Conservation (phyloP, 352 stramenopile genomes). For the Phytophthora fragariae region DNA sequence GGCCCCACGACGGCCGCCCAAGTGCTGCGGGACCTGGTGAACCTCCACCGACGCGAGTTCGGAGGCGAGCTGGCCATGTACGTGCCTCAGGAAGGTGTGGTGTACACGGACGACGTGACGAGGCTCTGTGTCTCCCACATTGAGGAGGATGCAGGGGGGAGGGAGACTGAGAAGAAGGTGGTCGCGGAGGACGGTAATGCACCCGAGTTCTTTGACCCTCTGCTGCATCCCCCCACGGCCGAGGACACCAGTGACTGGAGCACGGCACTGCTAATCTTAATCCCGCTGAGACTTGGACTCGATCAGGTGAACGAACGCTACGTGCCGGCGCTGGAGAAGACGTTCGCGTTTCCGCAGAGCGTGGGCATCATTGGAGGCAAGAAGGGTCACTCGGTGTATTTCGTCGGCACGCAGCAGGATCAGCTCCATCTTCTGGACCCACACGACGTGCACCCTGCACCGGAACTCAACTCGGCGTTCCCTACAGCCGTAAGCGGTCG, state of each 20-base stretch:
- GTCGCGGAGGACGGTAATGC: background rate
- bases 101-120: constrained; percentile 83
- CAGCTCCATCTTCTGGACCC: constrained; percentile 87
- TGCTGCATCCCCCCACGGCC: constrained; percentile 74
- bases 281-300: constrained; percentile 93
- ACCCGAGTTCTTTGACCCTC: constrained; percentile 81
- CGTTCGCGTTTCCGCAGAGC: constrained; percentile 92
- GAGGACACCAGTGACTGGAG: constrained; percentile 76
- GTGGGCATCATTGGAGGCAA: constrained; percentile 96
- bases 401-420: constrained; percentile 91
- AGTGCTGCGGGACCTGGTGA: constrained; percentile 90
- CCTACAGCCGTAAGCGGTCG: constrained; percentile 63
- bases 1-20: constrained; percentile 90
- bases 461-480: constrained; percentile 77
- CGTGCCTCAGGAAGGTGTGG: constrained; percentile 84
- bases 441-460: constrained; percentile 75
- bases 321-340: constrained; percentile 74
- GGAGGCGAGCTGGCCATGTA: constrained; percentile 70
- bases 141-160: constrained; percentile 29
- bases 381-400: constrained; percentile 95
- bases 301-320: constrained; percentile 88
- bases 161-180: constrained; percentile 5
- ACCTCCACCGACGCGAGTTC: constrained; percentile 64
- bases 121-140: constrained; percentile 77
- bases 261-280: constrained; percentile 90